Percentiles rank a stretch among this genome's conserved stretches.
Evolutionary conservation across 129 eudicot species (phyloP).

Genomic region (Pulicaria dysenterica): DNA sequence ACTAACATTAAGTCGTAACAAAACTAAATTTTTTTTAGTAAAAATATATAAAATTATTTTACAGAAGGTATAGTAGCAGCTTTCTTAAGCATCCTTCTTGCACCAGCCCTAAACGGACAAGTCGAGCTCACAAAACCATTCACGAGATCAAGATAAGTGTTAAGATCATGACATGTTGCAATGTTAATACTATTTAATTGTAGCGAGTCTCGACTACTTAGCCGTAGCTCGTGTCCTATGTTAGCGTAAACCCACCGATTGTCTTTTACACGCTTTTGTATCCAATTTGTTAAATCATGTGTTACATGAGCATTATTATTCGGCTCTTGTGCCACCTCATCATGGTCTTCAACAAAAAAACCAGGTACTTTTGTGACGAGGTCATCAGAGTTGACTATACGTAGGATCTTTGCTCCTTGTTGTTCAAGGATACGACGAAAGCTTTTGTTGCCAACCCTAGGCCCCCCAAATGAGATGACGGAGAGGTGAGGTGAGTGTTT

Average conservation of each 20-base stretch:
- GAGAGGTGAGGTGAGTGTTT: slow-evolving; percentile 57
- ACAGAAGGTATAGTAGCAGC: slow-evolving; percentile 39
- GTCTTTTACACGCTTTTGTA: slow-evolving; percentile 48
- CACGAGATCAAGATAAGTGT: slow-evolving; percentile 78
- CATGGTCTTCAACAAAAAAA: slow-evolving; percentile 49
- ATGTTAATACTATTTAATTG: slow-evolving; percentile 47
- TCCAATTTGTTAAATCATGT: slow-evolving; percentile 38
- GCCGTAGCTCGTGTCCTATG: slow-evolving; percentile 77
- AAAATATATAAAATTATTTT: slow-evolving; percentile 20
- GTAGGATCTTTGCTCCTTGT: slow-evolving; percentile 68
- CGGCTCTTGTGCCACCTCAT: slow-evolving; percentile 5
- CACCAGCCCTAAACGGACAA: slow-evolving; percentile 70
- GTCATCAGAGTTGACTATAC: slow-evolving; percentile 85
- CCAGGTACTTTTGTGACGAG: slow-evolving; percentile 87
- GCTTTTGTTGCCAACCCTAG: slow-evolving; percentile 82
- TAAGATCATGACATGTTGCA: slow-evolving; percentile 83
- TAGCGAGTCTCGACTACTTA: slow-evolving; percentile 63
- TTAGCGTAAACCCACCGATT: slow-evolving; percentile 79
- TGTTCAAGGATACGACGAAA: slow-evolving; percentile 60
- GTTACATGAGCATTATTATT: slow-evolving; percentile 8
- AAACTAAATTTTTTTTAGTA: too few species aligned
- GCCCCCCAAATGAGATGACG: slow-evolving; percentile 90
- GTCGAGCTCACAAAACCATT: slow-evolving; percentile 64
- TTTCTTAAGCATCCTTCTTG: slow-evolving; percentile 59
- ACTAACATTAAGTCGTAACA: not conserved